A percentile compares a stretch with the other conserved stretches of the same genome.
phyloP scores from a whole-genome alignment of 345 rosid species.

The Noccaea bulbosa region DNA sequence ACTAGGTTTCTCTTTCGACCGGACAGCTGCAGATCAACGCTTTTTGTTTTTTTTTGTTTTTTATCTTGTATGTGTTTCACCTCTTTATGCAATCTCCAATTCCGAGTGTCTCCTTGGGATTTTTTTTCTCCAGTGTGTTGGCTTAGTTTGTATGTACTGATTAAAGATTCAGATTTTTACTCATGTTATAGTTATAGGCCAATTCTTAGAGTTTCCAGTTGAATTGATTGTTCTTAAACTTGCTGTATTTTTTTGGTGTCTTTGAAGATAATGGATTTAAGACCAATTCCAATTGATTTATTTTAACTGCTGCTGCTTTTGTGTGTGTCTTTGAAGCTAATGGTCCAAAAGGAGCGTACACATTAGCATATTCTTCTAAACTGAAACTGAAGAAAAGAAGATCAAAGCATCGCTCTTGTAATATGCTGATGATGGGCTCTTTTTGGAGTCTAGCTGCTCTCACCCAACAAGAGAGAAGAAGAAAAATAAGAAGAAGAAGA shows the following conservation, averaged over 20 bases:
- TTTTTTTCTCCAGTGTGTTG: too few relatives aligned
- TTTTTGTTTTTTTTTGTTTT: not conserved
- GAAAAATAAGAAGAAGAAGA: not conserved
- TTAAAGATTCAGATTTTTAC: constrained; percentile 3
- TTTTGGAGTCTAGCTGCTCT: not conserved
- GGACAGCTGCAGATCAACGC: not conserved
- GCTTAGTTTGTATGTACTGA: not conserved
- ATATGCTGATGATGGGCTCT: not conserved
- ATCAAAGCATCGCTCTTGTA: constrained; percentile 48
- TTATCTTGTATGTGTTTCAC: not conserved
- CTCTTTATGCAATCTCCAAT: not conserved
- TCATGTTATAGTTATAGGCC: not conserved
- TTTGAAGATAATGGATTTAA: constrained; percentile 71
- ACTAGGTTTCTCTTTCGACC: too few relatives aligned
- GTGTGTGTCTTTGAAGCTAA: too few relatives aligned
- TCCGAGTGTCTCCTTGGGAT: not conserved
- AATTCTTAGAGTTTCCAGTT: not conserved
- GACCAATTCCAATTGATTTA: too few relatives aligned
- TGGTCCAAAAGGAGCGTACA: constrained; percentile 59
- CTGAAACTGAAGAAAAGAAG: not conserved
- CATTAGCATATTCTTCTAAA: constrained; percentile 62
- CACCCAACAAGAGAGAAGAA: not conserved
- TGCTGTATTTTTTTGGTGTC: not conserved
- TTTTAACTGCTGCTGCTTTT: too few relatives aligned
- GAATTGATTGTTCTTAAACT: not conserved